phyloP scores from a whole-genome alignment of 2,329 filamentous ascomycete species.

The Akanthomyces dipterigenus region DNA sequence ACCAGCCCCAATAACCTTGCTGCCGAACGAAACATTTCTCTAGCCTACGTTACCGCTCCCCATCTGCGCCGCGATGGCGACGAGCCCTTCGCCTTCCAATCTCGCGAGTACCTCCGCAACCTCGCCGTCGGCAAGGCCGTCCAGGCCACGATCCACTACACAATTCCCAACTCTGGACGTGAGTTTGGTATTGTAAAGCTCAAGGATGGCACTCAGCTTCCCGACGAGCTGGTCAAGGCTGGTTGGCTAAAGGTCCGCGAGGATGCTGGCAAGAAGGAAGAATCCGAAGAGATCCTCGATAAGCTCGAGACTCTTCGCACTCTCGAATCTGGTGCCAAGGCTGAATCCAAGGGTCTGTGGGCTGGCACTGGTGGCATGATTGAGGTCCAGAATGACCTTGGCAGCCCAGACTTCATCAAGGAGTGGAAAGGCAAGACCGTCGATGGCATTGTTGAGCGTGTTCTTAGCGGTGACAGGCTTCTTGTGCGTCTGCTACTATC shows the following conservation, averaged over 20 bases:
- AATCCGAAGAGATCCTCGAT: conserved; percentile 65
- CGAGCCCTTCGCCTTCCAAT: conserved; percentile 88
- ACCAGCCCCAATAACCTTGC: conserved; percentile 73
- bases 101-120: conserved; percentile 84
- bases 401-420: conserved; percentile 71
- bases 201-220: conserved; percentile 67
- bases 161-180: conserved; percentile 73
- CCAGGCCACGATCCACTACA: conserved; percentile 80
- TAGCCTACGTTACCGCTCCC: conserved; percentile 88
- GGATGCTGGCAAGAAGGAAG: conserved; percentile 87
- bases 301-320: conserved; percentile 71
- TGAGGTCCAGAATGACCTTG: conserved; percentile 73
- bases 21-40: conserved; percentile 77
- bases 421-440: conserved; percentile 80
- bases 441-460: conserved; percentile 81
- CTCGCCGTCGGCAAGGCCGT: conserved; percentile 80
- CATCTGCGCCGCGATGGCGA: conserved; percentile 83
- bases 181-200: conserved; percentile 82
- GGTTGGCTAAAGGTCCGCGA: conserved; percentile 93
- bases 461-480: conserved; percentile 84
- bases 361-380: conserved; percentile 58
- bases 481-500: conserved; percentile 75
- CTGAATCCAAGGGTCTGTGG: conserved; percentile 78
- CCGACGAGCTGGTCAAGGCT: conserved; percentile 76
- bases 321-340: conserved; percentile 71